These are phyloP conservation scores for Heliamphora pulchella DNA, from an alignment of 179 eudicot genomes.

Conservation along the genomic window DNA sequence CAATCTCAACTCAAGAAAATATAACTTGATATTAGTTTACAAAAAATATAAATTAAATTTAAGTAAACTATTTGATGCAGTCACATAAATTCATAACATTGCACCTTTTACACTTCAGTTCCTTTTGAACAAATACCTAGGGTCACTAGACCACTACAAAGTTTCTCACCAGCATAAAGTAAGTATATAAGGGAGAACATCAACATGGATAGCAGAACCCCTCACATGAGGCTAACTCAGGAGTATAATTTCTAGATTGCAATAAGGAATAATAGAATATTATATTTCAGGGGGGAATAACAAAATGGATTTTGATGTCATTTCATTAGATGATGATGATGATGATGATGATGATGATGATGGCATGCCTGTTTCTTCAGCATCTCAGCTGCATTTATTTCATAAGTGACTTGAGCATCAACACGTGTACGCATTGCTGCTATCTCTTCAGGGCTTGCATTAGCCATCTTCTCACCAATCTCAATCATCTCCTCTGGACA, in stretches of 20 bases:
- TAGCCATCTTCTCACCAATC: slow-evolving; percentile 92
- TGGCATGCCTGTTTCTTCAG: slow-evolving; percentile 75
- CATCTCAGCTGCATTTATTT: slow-evolving; percentile 69
- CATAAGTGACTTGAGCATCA: slow-evolving; percentile 71
- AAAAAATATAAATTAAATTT: neutral
- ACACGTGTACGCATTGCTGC: slow-evolving; percentile 76
- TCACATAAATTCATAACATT: neutral
- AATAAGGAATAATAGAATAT: neutral
- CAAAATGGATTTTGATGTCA: neutral
- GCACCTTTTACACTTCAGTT: neutral
- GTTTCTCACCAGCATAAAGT: neutral
- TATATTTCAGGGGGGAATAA: no score
- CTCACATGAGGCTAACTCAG: neutral
- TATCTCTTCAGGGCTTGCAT: slow-evolving; percentile 78
- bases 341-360: neutral
- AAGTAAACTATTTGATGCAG: neutral
- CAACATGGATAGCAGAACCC: no score
- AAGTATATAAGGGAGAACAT: neutral
- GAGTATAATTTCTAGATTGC: neutral
- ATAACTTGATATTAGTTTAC: neutral
- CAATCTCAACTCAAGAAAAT: neutral
- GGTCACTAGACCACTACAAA: no score
- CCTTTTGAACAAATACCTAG: neutral
- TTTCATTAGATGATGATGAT: no score
- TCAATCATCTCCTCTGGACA: slow-evolving; percentile 86